Evolutionary conservation across 345 rosid genomes (phyloP).

Genomic region (Arabidopsis arenosa): DNA sequence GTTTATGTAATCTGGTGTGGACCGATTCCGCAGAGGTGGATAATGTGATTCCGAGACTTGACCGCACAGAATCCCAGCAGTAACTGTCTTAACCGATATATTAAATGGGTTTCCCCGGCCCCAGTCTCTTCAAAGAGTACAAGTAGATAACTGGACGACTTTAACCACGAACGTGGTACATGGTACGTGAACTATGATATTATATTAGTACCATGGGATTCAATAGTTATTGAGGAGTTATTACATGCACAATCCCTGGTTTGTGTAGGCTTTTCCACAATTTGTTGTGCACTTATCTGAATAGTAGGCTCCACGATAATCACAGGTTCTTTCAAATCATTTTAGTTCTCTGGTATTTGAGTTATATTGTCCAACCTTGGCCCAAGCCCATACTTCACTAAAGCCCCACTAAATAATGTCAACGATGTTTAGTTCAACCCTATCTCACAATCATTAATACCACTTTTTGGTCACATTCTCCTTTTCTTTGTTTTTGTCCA

Average conservation of each 20-base stretch:
- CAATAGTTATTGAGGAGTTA: conserved; percentile 16
- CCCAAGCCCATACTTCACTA: not conserved
- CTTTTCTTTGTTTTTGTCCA: not conserved
- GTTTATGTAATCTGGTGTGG: conserved; percentile 42
- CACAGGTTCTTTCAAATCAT: conserved; percentile 48
- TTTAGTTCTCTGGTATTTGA: not conserved
- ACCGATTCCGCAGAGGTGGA: conserved; percentile 73
- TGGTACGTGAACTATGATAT: conserved; percentile 67
- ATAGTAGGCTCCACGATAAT: conserved; percentile 83
- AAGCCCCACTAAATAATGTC: not conserved
- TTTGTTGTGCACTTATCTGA: conserved; percentile 84
- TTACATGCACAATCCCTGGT: conserved; percentile 56
- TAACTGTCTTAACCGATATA: conserved; percentile 67
- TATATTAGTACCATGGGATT: conserved; percentile 10
- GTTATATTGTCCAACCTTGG: not conserved
- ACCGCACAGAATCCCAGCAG: conserved; percentile 58
- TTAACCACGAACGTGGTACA: conserved; percentile 86
- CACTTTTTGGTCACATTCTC: not conserved
- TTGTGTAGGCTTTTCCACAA: conserved; percentile 93
- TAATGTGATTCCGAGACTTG: conserved; percentile 85
- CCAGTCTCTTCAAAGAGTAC: conserved; percentile 91
- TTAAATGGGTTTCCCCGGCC: conserved; percentile 89
- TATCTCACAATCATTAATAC: not conserved
- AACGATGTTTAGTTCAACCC: not conserved
- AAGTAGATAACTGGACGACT: conserved; percentile 67